phyloP scores from a whole-genome alignment of 1,284 basidiomycete genomes.

The Microstroma glucosiphilum region DNA sequence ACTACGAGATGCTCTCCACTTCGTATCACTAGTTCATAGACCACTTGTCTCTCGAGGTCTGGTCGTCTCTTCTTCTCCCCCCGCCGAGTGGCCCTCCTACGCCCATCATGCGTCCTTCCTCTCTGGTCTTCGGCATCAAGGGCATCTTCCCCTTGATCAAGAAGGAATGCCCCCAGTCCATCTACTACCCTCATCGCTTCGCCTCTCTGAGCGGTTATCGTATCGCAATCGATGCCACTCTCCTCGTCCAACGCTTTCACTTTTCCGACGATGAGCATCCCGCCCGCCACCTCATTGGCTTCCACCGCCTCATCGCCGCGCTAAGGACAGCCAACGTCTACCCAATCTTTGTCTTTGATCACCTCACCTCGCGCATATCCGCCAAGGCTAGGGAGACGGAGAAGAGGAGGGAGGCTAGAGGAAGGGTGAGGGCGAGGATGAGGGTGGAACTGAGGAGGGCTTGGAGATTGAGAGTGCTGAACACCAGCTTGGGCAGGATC shows the following conservation, averaged over 20 bases:
- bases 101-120: background rate
- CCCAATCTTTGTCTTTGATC: conserved; percentile 42
- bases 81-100: background rate
- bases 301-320: conserved; percentile 31
- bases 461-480: background rate
- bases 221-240: conserved; percentile 38
- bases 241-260: conserved; percentile 16
- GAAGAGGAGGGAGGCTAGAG: conserved; percentile 13
- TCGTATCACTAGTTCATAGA: no score
- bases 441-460: conserved; percentile 10
- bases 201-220: conserved; percentile 20
- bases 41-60: no score
- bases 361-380: conserved; percentile 28
- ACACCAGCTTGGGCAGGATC: background rate
- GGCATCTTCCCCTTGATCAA: conserved; percentile 35
- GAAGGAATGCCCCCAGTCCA: conserved; percentile 10
- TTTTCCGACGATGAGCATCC: conserved; percentile 23
- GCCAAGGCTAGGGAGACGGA: conserved; percentile 31
- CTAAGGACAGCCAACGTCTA: conserved; percentile 24
- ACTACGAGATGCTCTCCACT: no score
- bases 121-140: conserved; percentile 17
- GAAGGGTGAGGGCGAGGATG: background rate
- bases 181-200: conserved; percentile 21
- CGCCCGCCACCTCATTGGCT: conserved; percentile 35
- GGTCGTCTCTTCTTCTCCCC: background rate